A percentile compares a stretch with the other conserved stretches of the same genome.
These are phyloP conservation scores for Eucalyptus sideroxylon DNA, from an alignment of 345 rosid genomes.

Conservation along the genomic window DNA sequence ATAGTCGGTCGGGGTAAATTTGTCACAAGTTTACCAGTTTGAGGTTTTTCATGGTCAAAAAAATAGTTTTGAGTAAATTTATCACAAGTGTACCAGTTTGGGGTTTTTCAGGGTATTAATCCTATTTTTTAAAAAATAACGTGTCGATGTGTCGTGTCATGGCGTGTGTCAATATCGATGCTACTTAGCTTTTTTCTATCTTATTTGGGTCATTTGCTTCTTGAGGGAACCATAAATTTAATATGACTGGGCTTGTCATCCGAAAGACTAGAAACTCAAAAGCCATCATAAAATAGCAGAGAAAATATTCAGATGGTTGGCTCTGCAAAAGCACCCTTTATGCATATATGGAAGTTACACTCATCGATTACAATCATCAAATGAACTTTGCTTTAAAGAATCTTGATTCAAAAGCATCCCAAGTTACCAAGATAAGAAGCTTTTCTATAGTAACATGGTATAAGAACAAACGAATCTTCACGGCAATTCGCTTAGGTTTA, in stretches of 20 bases:
- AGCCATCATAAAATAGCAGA: background rate
- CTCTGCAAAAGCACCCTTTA: background rate
- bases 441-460: background rate
- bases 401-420: background rate
- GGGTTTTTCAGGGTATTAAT: no score
- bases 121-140: rapidly evolving
- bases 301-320: background rate
- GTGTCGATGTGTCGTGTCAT: rapidly evolving
- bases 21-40: no score
- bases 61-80: no score
- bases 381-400: background rate
- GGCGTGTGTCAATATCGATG: rapidly evolving
- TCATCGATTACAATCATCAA: background rate
- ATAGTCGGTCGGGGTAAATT: no score
- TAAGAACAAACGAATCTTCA: background rate
- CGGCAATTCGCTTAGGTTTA: background rate
- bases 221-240: background rate
- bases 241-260: background rate
- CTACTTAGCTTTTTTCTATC: background rate
- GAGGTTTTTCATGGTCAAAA: no score
- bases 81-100: no score
- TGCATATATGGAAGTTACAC: background rate
- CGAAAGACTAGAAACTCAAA: background rate
- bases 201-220: background rate
- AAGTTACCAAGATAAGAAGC: background rate